Conservation (phyloP, 768 basidiomycete species). For the Phylloporus sp. region DNA sequence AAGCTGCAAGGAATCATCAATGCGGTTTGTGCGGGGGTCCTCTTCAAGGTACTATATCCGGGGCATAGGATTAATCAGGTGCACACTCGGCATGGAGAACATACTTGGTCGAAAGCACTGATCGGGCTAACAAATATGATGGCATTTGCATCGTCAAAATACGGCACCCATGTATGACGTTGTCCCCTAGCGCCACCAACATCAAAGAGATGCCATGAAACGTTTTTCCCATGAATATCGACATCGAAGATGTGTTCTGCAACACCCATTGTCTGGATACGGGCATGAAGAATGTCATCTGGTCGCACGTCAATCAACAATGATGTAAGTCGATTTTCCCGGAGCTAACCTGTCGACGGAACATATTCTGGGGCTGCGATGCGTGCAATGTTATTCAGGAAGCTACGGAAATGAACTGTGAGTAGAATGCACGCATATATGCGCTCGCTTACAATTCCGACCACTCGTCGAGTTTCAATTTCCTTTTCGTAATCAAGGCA, state of each 20-base stretch:
- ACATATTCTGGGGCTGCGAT: conserved; percentile 67
- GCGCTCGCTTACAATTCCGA: conserved; percentile 69
- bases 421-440: conserved; percentile 21
- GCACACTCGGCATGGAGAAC: background rate
- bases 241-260: conserved; percentile 82
- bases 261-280: conserved; percentile 88
- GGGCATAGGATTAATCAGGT: background rate
- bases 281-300: conserved; percentile 89
- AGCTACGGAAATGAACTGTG: conserved; percentile 40
- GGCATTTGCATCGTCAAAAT: conserved; percentile 64
- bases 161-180: conserved; percentile 74
- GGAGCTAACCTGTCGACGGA: conserved; percentile 62
- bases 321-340: conserved; percentile 20
- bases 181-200: conserved; percentile 71
- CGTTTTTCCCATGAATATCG: conserved; percentile 70
- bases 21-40: conserved; percentile 79
- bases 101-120: conserved; percentile 74
- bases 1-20: conserved; percentile 84
- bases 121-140: conserved; percentile 80
- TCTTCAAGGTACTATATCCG: conserved; percentile 72
- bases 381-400: conserved; percentile 68
- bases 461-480: conserved; percentile 81
- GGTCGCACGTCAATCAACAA: conserved; percentile 22
- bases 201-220: conserved; percentile 72
- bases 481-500: conserved; percentile 61